These are phyloP conservation scores for Cordyceps sp. DNA, from an alignment of 2,329 filamentous ascomycete species.

Conservation along the genomic window DNA sequence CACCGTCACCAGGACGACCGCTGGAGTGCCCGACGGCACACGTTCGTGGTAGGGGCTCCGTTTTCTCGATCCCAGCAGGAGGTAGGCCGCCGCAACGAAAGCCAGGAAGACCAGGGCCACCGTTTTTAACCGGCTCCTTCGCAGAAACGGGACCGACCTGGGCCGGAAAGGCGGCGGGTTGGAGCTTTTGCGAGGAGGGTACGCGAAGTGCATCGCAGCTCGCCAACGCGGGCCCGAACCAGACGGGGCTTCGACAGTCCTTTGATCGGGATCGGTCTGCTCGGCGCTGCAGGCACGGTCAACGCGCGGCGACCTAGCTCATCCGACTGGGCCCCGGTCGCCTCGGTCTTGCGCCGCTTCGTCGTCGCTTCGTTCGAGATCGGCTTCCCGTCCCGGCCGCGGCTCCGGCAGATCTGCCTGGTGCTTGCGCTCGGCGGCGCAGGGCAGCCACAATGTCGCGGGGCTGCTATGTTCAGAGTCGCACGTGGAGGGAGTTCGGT, in stretches of 20 bases:
- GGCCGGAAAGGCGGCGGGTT: slow-evolving; percentile 55
- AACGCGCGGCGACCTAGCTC: neutral
- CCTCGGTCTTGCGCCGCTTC: neutral
- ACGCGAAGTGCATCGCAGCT: slow-evolving; percentile 68
- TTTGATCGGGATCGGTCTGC: neutral
- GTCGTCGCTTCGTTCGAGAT: no score
- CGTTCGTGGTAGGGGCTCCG: slow-evolving; percentile 16
- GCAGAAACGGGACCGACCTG: slow-evolving; percentile 35
- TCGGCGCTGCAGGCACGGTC: slow-evolving; percentile 1
- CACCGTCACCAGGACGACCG: slow-evolving; percentile 70
- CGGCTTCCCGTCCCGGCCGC: no score
- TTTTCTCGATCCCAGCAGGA: slow-evolving; percentile 28
- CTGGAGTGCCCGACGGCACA: slow-evolving; percentile 35
- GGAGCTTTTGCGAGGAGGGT: slow-evolving; percentile 72
- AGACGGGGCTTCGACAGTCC: neutral
- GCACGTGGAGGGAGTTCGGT: no score
- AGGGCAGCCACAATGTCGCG: neutral
- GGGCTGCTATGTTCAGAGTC: no score
- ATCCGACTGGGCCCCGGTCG: neutral
- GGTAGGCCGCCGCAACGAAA: slow-evolving; percentile 41
- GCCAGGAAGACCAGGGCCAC: slow-evolving; percentile 36
- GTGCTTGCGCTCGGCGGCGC: neutral
- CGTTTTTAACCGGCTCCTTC: slow-evolving; percentile 46
- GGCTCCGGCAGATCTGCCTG: no score
- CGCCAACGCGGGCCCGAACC: neutral